Conservation (phyloP, 2,329 filamentous ascomycete species). For the Nothophaeocryptopus gaeumannii region DNA sequence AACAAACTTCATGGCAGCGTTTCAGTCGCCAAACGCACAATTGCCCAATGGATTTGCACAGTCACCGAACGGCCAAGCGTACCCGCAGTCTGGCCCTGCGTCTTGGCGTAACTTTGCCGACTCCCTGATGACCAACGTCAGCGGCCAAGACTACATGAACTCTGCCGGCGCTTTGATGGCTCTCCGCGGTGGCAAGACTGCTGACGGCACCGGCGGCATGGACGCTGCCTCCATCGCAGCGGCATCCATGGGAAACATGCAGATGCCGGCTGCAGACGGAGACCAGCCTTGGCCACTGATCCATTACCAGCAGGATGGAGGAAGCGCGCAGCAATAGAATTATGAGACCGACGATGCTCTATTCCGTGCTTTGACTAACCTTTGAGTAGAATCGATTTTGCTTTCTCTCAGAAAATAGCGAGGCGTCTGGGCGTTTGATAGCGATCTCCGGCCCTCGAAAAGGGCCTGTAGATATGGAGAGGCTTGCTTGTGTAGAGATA, state of each 20-base stretch:
- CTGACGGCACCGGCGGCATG: constrained; percentile 10
- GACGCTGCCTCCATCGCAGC: constrained; percentile 7
- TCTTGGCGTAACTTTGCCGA: constrained; percentile 35
- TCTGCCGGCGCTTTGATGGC: constrained; percentile 16
- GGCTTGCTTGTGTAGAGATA: no score
- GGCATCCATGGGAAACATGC: constrained; percentile 23
- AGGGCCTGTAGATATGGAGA: no score
- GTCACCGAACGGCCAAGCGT: constrained; percentile 12
- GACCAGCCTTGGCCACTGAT: constrained; percentile 28
- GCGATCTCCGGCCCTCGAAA: no score
- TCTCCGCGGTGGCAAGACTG: constrained; percentile 15
- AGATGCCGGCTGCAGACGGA: constrained; percentile 20
- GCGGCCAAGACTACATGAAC: constrained; percentile 18
- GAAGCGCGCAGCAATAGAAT: no score
- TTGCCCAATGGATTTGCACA: constrained; percentile 14
- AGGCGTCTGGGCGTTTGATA: no score
- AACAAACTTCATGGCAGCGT: constrained; percentile 21
- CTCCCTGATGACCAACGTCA: constrained; percentile 26
- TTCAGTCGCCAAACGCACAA: constrained; percentile 16
- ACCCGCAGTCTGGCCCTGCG: constrained; percentile 24
- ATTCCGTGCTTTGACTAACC: no score
- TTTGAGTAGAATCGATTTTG: no score
- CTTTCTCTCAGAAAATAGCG: no score
- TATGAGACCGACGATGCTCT: no score
- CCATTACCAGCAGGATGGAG: constrained; percentile 14